These are phyloP conservation scores for Cryoendolithus antarcticus DNA, from an alignment of 2,329 filamentous ascomycete genomes.

Conservation along the genomic window DNA sequence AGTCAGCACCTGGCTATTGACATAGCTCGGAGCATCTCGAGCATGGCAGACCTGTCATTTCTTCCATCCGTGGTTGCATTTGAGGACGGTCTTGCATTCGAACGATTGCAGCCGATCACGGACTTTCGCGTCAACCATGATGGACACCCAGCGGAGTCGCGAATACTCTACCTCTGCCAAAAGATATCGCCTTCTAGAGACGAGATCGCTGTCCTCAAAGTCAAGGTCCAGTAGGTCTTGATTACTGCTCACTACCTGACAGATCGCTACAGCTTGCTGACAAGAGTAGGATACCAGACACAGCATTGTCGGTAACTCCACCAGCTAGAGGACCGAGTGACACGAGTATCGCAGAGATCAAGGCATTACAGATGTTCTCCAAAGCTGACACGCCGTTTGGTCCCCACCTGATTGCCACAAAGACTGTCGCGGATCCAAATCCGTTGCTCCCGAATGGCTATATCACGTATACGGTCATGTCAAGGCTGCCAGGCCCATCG, in stretches of 20 bases:
- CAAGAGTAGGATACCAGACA: no score
- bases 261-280: no score
- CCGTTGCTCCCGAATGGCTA: constrained; percentile 17
- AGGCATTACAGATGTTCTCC: constrained; percentile 15
- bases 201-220: constrained; percentile 15
- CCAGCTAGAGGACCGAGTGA: constrained; percentile 15
- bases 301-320: neutral
- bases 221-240: constrained; percentile 15
- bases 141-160: constrained; percentile 9
- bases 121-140: constrained; percentile 20
- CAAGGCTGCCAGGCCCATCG: constrained; percentile 15
- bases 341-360: constrained; percentile 15
- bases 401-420: constrained; percentile 16
- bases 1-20: no score
- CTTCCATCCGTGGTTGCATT: neutral
- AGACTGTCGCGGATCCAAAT: constrained; percentile 10
- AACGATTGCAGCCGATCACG: constrained; percentile 12
- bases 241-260: no score
- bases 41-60: constrained; percentile 1
- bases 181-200: constrained; percentile 3
- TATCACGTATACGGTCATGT: constrained; percentile 19
- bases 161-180: constrained; percentile 18
- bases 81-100: neutral
- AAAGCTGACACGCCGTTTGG: constrained; percentile 8
- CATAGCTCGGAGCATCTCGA: neutral